phyloP scores from a whole-genome alignment of 1,139 yeast genomes.

The Geotrichum restrictum region DNA sequence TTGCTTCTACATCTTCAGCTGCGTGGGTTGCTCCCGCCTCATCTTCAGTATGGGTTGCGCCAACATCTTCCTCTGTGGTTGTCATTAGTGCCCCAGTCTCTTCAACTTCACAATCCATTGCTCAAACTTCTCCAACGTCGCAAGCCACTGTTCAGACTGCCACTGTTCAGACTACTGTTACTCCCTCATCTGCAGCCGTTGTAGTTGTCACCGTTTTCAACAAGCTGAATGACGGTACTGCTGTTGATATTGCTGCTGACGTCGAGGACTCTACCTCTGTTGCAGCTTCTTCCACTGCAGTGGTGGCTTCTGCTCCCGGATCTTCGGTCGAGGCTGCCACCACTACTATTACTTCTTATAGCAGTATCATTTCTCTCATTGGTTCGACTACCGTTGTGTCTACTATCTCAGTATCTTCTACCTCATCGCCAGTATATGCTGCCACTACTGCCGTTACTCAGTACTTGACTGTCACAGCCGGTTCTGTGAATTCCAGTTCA shows the following conservation, averaged over 20 bases:
- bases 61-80: background rate
- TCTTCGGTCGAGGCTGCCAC: slow-evolving; percentile 1
- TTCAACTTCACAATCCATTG: background rate
- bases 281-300: background rate
- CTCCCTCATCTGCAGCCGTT: slow-evolving; percentile 15
- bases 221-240: background rate
- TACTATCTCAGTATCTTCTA: slow-evolving; percentile 20
- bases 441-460: slow-evolving; percentile 21
- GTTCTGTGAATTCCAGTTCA: slow-evolving; percentile 15
- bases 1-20: background rate
- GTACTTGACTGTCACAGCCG: slow-evolving; percentile 13
- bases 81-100: background rate
- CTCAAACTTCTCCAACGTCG: background rate
- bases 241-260: background rate
- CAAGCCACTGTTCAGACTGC: too few species aligned
- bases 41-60: background rate
- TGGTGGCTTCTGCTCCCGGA: slow-evolving; percentile 1
- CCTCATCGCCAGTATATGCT: slow-evolving; percentile 26
- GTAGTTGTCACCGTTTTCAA: slow-evolving; percentile 11
- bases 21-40: background rate
- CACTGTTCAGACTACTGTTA: background rate
- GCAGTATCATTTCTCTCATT: background rate
- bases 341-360: background rate
- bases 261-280: background rate
- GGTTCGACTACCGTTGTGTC: slow-evolving; percentile 19